phyloP scores from a whole-genome alignment of 768 basidiomycete genomes.

The Holtermannia corniformis region DNA sequence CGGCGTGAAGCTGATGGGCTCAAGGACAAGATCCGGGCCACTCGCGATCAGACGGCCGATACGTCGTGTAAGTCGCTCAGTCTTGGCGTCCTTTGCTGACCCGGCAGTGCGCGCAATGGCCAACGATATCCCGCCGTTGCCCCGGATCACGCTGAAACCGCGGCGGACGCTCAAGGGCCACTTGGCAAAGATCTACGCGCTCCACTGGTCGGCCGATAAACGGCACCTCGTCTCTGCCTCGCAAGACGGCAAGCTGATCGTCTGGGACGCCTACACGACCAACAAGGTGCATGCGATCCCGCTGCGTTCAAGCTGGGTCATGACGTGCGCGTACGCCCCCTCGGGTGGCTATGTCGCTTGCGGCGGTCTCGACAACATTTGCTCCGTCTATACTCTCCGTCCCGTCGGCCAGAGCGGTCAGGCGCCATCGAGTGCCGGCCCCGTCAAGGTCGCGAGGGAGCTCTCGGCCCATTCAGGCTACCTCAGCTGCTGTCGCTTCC shows the following conservation, averaged over 20 bases:
- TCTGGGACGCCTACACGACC: constrained; percentile 99
- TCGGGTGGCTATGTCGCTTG: constrained; percentile 96
- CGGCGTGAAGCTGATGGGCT: constrained; percentile 91
- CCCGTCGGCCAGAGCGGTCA: constrained; percentile 45
- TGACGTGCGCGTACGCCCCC: constrained; percentile 98
- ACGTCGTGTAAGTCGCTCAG: constrained; percentile 67
- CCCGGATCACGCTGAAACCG: constrained; percentile 93
- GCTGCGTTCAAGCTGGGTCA: constrained; percentile 95
- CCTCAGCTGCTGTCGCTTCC: constrained; percentile 94
- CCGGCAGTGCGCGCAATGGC: constrained; percentile 91
- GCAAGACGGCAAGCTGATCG: constrained; percentile 97
- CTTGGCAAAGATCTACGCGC: constrained; percentile 98
- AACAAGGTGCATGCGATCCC: constrained; percentile 99
- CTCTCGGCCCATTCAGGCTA: constrained; percentile 96
- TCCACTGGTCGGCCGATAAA: constrained; percentile 98
- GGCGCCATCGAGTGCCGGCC: constrained; percentile 16
- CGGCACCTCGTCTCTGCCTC: constrained; percentile 98
- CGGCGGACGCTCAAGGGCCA: constrained; percentile 92
- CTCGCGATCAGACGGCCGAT: constrained; percentile 94
- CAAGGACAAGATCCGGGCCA: constrained; percentile 97
- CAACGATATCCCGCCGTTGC: constrained; percentile 86
- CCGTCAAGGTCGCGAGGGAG: constrained; percentile 81
- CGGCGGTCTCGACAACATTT: constrained; percentile 98
- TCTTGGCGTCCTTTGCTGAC: constrained; percentile 2
- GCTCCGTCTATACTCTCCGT: constrained; percentile 92